Conservation (phyloP, 305 asterid species). For the Coffea humblotiana region DNA sequence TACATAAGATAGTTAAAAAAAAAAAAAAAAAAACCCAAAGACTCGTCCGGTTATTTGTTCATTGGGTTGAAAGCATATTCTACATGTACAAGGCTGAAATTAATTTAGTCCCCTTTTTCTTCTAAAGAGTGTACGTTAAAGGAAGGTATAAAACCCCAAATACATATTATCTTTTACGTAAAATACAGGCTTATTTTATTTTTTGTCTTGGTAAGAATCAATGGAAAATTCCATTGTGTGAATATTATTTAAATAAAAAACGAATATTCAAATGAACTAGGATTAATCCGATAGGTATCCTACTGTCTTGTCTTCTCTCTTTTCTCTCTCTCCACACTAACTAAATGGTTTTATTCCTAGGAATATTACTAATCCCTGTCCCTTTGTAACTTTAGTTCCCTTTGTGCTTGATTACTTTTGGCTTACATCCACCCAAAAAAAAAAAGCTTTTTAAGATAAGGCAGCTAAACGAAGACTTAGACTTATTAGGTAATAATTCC, state of each 20-base stretch:
- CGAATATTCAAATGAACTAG: conserved; percentile 24
- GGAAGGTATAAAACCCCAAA: neutral
- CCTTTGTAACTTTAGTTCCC: conserved; percentile 13
- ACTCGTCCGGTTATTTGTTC: too few species aligned
- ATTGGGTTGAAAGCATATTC: too few species aligned
- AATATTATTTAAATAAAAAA: neutral
- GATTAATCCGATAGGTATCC: conserved; percentile 23
- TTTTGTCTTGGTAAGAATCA: neutral
- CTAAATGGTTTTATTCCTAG: conserved; percentile 15
- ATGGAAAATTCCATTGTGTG: neutral
- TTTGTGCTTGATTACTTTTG: conserved; percentile 4
- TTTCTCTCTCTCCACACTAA: neutral
- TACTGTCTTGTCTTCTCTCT: neutral
- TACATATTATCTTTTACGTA: neutral
- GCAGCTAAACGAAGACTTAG: conserved; percentile 39
- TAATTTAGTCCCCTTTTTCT: neutral
- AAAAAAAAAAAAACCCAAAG: too few species aligned
- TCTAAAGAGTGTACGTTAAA: too few species aligned
- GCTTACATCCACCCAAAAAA: conserved; percentile 17
- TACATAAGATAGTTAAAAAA: too few species aligned
- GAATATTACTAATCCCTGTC: conserved; percentile 29
- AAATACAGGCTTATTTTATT: neutral
- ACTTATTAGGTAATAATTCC: conserved; percentile 28
- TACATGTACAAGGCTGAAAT: too few species aligned
- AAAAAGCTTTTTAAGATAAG: conserved; percentile 30